Conservation (phyloP, 441 rosid genomes). For the Adansonia rubrostipa region DNA sequence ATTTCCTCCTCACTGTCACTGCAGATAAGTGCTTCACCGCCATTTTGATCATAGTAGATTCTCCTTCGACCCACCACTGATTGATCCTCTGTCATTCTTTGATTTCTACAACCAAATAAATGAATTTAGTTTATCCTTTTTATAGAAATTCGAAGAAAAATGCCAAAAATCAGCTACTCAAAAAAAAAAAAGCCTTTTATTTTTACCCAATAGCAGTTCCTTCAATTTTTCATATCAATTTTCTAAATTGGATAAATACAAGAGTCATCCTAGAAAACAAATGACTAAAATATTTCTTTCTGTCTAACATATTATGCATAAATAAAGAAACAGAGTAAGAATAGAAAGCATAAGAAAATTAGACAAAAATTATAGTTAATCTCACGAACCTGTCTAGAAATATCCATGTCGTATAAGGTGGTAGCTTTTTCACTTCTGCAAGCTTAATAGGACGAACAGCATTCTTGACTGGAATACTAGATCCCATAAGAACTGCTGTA, state of each 20-base stretch:
- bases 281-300: neutral
- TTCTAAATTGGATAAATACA: neutral
- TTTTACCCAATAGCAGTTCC: neutral
- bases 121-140: neutral
- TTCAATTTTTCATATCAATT: neutral
- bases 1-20: slow-evolving; percentile 98
- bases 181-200: too few species aligned
- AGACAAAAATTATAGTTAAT: neutral
- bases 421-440: slow-evolving; percentile 73
- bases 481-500: slow-evolving; percentile 72
- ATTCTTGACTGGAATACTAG: slow-evolving; percentile 77
- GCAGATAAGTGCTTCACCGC: slow-evolving; percentile 98
- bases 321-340: neutral
- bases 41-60: slow-evolving; percentile 95
- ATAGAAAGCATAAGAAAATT: slow-evolving; percentile 16
- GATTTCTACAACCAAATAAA: slow-evolving; percentile 65
- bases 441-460: slow-evolving; percentile 81
- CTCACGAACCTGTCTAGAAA: slow-evolving; percentile 84
- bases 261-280: neutral
- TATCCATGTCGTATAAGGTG: slow-evolving; percentile 97
- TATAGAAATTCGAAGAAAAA: neutral
- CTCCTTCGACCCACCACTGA: slow-evolving; percentile 97
- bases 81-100: slow-evolving; percentile 99
- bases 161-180: neutral
- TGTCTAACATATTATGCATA: neutral